phyloP scores from a whole-genome alignment of 2,329 filamentous ascomycete species.

The Cladosporium austrohemisphaericum region DNA sequence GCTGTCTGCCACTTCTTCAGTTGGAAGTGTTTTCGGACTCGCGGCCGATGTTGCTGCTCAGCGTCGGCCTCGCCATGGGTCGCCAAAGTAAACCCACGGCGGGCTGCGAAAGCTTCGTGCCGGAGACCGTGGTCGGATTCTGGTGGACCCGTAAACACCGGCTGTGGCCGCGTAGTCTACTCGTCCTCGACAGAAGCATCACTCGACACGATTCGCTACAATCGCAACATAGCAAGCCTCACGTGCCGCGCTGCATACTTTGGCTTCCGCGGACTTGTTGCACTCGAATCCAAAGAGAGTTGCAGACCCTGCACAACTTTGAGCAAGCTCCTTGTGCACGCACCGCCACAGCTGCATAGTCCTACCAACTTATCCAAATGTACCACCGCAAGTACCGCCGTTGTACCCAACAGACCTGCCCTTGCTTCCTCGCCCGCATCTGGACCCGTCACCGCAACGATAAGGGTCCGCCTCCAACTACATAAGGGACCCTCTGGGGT shows the following conservation, averaged over 20 bases:
- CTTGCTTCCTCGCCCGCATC: slow-evolving; percentile 13
- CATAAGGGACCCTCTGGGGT: slow-evolving; percentile 12
- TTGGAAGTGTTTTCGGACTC: neutral
- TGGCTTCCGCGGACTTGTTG: neutral
- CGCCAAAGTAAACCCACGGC: neutral
- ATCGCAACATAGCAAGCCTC: neutral
- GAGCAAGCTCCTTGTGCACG: slow-evolving; percentile 3
- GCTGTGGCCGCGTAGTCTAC: neutral
- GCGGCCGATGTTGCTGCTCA: neutral
- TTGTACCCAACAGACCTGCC: slow-evolving; percentile 21
- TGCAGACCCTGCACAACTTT: neutral
- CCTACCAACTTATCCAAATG: slow-evolving; percentile 14
- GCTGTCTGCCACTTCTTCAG: no score
- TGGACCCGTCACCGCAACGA: slow-evolving; percentile 13
- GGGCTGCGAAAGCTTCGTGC: slow-evolving; percentile 5
- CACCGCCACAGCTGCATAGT: slow-evolving; percentile 12
- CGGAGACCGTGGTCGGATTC: neutral
- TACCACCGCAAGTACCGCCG: slow-evolving; percentile 22
- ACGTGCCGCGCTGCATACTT: neutral
- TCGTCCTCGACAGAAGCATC: neutral
- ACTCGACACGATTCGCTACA: neutral
- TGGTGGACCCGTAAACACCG: neutral
- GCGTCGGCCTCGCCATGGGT: neutral
- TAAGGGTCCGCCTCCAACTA: slow-evolving; percentile 12
- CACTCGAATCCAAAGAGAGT: neutral